A percentile compares a stretch with the other conserved stretches of the same genome.
Evolutionary conservation across 2,329 filamentous ascomycete species (phyloP).

Genomic region (Ophiostoma quercus): DNA sequence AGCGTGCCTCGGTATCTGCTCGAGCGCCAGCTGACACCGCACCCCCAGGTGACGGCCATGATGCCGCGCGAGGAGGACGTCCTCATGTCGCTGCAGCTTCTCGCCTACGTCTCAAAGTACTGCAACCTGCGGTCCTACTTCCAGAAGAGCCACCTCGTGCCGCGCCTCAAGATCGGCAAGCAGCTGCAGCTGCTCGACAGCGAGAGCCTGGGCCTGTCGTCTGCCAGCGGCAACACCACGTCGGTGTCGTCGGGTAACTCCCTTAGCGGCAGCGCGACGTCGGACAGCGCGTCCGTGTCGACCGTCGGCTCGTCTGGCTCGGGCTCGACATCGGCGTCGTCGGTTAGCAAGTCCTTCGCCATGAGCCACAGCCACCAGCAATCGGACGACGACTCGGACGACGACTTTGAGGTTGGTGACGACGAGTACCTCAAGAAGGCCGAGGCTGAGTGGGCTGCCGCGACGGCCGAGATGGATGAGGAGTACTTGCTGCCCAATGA

Average conservation of each 20-base stretch:
- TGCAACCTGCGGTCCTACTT: slow-evolving; percentile 95
- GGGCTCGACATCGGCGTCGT: not conserved
- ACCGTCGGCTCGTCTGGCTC: not conserved
- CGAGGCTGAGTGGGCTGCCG: slow-evolving; percentile 46
- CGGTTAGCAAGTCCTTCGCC: not conserved
- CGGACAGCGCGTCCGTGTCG: not conserved
- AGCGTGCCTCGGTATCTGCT: slow-evolving; percentile 75
- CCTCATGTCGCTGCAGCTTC: slow-evolving; percentile 90
- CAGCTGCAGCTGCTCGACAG: slow-evolving; percentile 77
- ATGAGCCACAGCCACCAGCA: not conserved
- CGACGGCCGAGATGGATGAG: slow-evolving; percentile 46
- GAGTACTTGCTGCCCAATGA: slow-evolving; percentile 91
- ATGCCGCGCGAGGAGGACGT: slow-evolving; percentile 98
- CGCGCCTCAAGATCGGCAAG: slow-evolving; percentile 80
- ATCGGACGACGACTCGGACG: slow-evolving; percentile 25
- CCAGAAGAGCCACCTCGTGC: slow-evolving; percentile 88
- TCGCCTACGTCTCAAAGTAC: slow-evolving; percentile 98
- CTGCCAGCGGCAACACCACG: not conserved
- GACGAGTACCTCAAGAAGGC: slow-evolving; percentile 37
- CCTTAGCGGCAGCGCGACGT: not conserved
- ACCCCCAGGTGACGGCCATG: slow-evolving; percentile 71
- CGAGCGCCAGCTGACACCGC: slow-evolving; percentile 64
- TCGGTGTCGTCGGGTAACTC: not conserved
- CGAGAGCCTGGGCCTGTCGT: slow-evolving; percentile 30
- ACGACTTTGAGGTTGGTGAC: slow-evolving; percentile 27